phyloP scores from a whole-genome alignment of 2,329 filamentous ascomycete species.

The Hypoxylon sp. region DNA sequence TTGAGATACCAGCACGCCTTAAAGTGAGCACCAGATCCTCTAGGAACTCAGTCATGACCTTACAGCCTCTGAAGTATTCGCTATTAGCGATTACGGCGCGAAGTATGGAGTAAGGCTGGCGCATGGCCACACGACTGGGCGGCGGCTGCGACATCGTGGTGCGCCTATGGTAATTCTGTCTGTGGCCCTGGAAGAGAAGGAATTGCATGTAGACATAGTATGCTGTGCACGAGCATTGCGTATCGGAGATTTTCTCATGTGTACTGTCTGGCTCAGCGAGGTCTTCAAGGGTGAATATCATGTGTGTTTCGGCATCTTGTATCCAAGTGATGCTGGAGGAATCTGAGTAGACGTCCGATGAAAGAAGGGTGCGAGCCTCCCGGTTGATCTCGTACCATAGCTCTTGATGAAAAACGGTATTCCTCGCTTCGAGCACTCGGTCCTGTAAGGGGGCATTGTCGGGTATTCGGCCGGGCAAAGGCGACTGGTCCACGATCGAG shows the following conservation, averaged over 20 bases:
- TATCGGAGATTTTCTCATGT: conserved; percentile 55
- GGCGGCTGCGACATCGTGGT: conserved; percentile 64
- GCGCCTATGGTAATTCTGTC: conserved; percentile 77
- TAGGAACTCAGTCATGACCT: conserved; percentile 57
- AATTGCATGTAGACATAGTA: conserved; percentile 77
- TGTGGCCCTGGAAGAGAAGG: conserved; percentile 82
- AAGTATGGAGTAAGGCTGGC: conserved; percentile 63
- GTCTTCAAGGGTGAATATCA: conserved; percentile 76
- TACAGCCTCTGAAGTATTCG: conserved; percentile 58
- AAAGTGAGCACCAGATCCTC: conserved; percentile 60
- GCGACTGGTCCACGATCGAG: conserved; percentile 68
- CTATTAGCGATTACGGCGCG: conserved; percentile 65
- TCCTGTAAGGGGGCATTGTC: conserved; percentile 73
- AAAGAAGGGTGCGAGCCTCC: conserved; percentile 80
- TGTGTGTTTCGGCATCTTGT: conserved; percentile 64
- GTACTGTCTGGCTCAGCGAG: conserved; percentile 61
- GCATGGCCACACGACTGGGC: conserved; percentile 55
- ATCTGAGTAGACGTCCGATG: conserved; percentile 75
- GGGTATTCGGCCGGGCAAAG: conserved; percentile 64
- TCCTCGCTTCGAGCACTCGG: conserved; percentile 78
- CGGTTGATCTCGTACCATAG: conserved; percentile 90
- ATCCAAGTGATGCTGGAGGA: conserved; percentile 69
- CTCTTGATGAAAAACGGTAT: conserved; percentile 86
- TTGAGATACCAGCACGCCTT: conserved; percentile 59
- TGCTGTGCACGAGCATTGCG: conserved; percentile 70